These are phyloP conservation scores for Tagetes erecta DNA, from an alignment of 129 eudicot species.

Conservation along the genomic window DNA sequence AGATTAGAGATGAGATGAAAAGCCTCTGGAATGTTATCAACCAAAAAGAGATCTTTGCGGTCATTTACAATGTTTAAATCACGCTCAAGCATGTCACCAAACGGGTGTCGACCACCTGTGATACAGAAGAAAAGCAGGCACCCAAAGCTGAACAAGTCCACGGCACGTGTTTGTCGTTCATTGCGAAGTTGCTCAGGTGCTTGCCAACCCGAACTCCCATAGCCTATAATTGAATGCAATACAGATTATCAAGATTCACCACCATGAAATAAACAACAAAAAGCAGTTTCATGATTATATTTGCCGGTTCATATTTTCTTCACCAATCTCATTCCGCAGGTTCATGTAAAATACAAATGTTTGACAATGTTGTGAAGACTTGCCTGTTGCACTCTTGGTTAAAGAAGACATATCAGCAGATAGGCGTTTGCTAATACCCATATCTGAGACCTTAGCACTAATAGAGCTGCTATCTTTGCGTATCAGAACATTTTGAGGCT, in stretches of 20 bases:
- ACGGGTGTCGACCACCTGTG: slow-evolving; percentile 90
- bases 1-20: slow-evolving; percentile 65
- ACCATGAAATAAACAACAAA: slow-evolving; percentile 7
- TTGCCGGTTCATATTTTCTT: background rate
- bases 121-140: slow-evolving; percentile 86
- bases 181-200: slow-evolving; percentile 88
- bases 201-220: slow-evolving; percentile 96
- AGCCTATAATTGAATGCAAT: slow-evolving; percentile 42
- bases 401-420: slow-evolving; percentile 59
- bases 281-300: background rate
- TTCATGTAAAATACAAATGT: background rate
- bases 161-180: slow-evolving; percentile 84
- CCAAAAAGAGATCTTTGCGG: slow-evolving; percentile 68
- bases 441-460: slow-evolving; percentile 86
- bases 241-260: slow-evolving; percentile 20
- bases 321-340: background rate
- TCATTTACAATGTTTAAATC: slow-evolving; percentile 71
- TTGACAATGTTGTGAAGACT: slow-evolving; percentile 18
- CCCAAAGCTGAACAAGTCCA: slow-evolving; percentile 84
- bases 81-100: slow-evolving; percentile 78
- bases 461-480: slow-evolving; percentile 55
- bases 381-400: slow-evolving; percentile 77
- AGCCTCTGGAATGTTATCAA: slow-evolving; percentile 86
- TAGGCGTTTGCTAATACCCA: slow-evolving; percentile 94
- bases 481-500: slow-evolving; percentile 87